These are phyloP conservation scores for Ambrosia artemisiifolia DNA, from an alignment of 129 eudicot genomes.

Conservation along the genomic window DNA sequence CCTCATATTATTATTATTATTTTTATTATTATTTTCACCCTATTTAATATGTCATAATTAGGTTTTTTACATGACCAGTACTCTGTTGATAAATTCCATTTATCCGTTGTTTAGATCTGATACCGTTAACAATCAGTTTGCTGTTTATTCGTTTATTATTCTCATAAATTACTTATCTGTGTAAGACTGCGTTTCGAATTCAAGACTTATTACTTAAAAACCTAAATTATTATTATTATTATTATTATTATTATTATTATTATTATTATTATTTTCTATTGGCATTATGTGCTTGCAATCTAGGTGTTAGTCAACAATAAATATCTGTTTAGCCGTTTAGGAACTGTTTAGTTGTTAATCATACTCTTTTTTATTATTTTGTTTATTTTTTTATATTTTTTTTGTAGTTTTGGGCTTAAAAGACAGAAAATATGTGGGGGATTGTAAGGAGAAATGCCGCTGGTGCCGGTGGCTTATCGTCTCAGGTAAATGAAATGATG, in stretches of 20 bases:
- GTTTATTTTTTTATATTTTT: neutral
- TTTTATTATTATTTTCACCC: neutral
- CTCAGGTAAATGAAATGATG: slow-evolving; percentile 27
- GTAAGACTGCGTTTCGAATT: neutral
- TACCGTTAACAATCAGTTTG: neutral
- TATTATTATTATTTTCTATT: too few species aligned
- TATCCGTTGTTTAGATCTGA: slow-evolving; percentile 15
- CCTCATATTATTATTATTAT: neutral
- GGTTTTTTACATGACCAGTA: neutral
- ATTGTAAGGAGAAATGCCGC: slow-evolving; percentile 28
- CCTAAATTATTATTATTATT: too few species aligned
- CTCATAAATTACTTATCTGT: neutral
- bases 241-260: too few species aligned
- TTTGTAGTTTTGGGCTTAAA: slow-evolving; percentile 1
- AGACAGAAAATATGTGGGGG: slow-evolving; percentile 31
- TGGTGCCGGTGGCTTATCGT: slow-evolving; percentile 30
- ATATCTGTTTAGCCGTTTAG: neutral
- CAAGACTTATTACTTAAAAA: neutral
- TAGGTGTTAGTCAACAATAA: neutral
- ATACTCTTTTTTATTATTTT: neutral
- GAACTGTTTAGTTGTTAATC: neutral
- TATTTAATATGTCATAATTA: neutral
- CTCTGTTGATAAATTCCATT: neutral
- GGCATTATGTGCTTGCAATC: neutral
- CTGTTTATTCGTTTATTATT: neutral